These are phyloP conservation scores for Epichloe sibirici DNA, from an alignment of 2,329 filamentous ascomycete genomes.

Conservation along the genomic window DNA sequence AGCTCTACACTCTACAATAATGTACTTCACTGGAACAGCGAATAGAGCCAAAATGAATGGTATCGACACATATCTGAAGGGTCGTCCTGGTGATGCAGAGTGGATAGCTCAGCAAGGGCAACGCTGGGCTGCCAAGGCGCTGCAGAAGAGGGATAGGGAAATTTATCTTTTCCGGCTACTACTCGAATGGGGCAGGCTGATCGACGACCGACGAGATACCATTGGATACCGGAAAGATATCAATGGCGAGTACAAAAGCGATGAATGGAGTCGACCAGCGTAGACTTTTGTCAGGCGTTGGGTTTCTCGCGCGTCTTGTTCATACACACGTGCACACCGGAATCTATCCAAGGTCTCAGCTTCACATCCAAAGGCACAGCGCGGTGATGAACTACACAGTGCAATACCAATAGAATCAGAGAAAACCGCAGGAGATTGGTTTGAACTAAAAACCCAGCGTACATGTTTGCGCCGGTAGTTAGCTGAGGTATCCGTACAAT, in stretches of 20 bases:
- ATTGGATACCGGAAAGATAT: slow-evolving; percentile 23
- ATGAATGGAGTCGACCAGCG: slow-evolving; percentile 16
- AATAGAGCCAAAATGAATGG: slow-evolving; percentile 29
- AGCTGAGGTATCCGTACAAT: too few relatives aligned
- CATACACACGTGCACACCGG: too few relatives aligned
- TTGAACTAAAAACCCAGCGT: too few relatives aligned
- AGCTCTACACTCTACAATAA: slow-evolving; percentile 58
- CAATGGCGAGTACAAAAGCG: slow-evolving; percentile 17
- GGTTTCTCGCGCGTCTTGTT: neutral
- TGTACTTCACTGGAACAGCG: slow-evolving; percentile 57
- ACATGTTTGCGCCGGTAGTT: too few relatives aligned
- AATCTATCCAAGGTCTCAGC: too few relatives aligned
- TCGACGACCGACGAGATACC: slow-evolving; percentile 46
- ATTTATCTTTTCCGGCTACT: slow-evolving; percentile 68
- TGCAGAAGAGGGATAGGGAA: slow-evolving; percentile 65
- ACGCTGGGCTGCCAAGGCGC: slow-evolving; percentile 49
- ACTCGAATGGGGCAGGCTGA: slow-evolving; percentile 63
- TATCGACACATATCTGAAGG: slow-evolving; percentile 33
- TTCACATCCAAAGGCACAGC: too few relatives aligned
- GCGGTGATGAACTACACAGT: too few relatives aligned
- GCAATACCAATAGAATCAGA: too few relatives aligned
- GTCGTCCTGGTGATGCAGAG: slow-evolving; percentile 38
- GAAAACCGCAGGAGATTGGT: too few relatives aligned
- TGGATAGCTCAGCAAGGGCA: slow-evolving; percentile 55
- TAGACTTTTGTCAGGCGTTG: neutral